These are phyloP conservation scores for Teunomyces pallodes DNA, from an alignment of 805 yeast genomes.

Conservation along the genomic window DNA sequence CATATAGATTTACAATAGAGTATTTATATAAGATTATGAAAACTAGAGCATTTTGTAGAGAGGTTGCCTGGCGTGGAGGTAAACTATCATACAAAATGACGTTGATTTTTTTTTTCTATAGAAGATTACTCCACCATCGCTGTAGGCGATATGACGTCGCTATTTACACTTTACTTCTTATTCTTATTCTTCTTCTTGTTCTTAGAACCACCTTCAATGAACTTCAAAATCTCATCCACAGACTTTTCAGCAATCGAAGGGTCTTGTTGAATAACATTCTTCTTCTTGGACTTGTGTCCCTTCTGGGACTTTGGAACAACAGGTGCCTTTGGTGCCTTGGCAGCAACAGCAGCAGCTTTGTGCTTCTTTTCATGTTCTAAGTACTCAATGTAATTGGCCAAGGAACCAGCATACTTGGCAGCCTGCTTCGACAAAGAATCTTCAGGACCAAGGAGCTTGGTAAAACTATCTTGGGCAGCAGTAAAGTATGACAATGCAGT, in stretches of 20 bases:
- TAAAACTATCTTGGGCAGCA: constrained; percentile 57
- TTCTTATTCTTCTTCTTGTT: constrained; percentile 10
- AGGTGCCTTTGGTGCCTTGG: constrained; percentile 7
- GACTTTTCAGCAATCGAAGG: constrained; percentile 63
- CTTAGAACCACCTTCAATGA: constrained; percentile 55
- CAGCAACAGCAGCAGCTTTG: constrained; percentile 16
- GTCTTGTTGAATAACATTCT: constrained; percentile 27
- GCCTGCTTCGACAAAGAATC: constrained; percentile 68
- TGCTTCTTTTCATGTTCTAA: constrained; percentile 29
- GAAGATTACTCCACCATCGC: neutral
- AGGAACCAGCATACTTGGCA: constrained; percentile 58
- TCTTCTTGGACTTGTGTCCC: constrained; percentile 17
- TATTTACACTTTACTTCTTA: constrained; percentile 3
- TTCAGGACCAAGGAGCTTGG: constrained; percentile 59
- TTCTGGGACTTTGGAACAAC: constrained; percentile 7
- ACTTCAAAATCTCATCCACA: constrained; percentile 68
- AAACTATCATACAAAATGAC: too few relatives aligned
- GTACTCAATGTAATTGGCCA: constrained; percentile 48
- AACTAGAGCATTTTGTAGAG: too few relatives aligned
- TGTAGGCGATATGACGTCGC: neutral
- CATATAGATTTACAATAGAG: neutral
- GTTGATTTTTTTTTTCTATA: neutral
- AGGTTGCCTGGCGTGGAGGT: too few relatives aligned
- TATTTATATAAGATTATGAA: neutral
- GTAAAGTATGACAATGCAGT: constrained; percentile 57